A percentile compares a stretch with the other conserved stretches of the same genome.
phyloP scores from a whole-genome alignment of 768 basidiomycete genomes.

The Phaeotremella skinneri region DNA sequence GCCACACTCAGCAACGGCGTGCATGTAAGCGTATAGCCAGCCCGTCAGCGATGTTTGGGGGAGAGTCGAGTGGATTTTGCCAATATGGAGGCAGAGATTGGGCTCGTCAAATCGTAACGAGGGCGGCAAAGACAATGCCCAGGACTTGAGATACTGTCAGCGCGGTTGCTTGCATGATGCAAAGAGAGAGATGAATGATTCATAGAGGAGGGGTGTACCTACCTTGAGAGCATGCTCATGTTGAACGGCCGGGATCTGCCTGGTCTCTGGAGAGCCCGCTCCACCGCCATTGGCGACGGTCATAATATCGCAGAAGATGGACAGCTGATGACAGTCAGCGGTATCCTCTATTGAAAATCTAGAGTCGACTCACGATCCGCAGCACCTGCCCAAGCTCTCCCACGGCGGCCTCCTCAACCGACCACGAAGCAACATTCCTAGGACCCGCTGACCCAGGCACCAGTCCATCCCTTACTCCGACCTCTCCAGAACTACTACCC shows the following conservation, averaged over 20 bases:
- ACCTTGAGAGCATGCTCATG: slow-evolving; percentile 42
- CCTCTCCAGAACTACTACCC: slow-evolving; percentile 20
- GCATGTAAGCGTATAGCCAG: slow-evolving; percentile 48
- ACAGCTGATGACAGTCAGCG: slow-evolving; percentile 27
- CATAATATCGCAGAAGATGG: slow-evolving; percentile 47
- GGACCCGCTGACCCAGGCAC: slow-evolving; percentile 20
- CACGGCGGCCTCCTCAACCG: slow-evolving; percentile 36
- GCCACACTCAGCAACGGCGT: slow-evolving; percentile 49
- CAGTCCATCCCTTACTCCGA: slow-evolving; percentile 34
- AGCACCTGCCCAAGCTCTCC: slow-evolving; percentile 49
- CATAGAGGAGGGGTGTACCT: slow-evolving; percentile 2
- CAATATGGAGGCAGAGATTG: slow-evolving; percentile 31
- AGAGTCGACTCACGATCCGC: slow-evolving; percentile 41
- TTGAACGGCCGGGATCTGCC: slow-evolving; percentile 13
- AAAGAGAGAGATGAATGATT: neutral
- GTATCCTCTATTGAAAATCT: neutral
- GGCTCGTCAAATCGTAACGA: slow-evolving; percentile 46
- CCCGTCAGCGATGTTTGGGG: slow-evolving; percentile 34
- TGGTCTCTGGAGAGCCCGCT: slow-evolving; percentile 4
- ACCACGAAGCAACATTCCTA: slow-evolving; percentile 22
- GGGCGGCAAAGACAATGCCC: slow-evolving; percentile 44
- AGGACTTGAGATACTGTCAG: no score
- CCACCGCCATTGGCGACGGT: slow-evolving; percentile 29
- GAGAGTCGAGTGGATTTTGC: slow-evolving; percentile 32
- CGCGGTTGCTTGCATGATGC: slow-evolving; percentile 9